Percentiles rank a stretch among this genome's conserved stretches.
Conservation (phyloP, 2,329 filamentous ascomycete species). For the Neurospora sp. region DNA sequence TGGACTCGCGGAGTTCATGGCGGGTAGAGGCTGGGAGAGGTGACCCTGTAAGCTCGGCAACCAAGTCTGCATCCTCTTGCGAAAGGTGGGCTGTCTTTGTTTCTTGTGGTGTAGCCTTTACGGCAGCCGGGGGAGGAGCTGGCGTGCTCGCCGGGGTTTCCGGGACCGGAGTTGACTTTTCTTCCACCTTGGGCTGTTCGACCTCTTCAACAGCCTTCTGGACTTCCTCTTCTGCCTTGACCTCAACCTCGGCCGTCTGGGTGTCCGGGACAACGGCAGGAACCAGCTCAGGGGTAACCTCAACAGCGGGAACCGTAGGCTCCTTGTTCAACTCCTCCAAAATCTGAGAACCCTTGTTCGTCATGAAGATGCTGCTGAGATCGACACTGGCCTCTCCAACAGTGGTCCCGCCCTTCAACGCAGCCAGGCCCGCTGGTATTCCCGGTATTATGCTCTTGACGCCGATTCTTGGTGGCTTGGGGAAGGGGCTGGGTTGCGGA, state of each 20-base stretch:
- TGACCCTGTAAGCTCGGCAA: slow-evolving; percentile 12
- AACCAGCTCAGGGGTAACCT: neutral
- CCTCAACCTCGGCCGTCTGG: neutral
- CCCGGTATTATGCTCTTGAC: neutral
- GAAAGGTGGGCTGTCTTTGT: slow-evolving; percentile 12
- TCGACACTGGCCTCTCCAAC: slow-evolving; percentile 33
- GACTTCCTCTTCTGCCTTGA: slow-evolving; percentile 1
- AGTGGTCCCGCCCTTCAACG: neutral
- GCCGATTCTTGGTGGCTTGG: neutral
- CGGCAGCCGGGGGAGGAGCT: neutral
- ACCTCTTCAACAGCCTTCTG: neutral
- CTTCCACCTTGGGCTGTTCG: neutral
- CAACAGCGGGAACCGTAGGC: neutral
- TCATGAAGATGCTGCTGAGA: slow-evolving; percentile 32
- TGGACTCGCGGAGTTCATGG: slow-evolving; percentile 73
- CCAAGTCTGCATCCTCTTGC: slow-evolving; percentile 18
- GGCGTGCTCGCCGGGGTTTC: neutral
- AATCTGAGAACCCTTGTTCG: slow-evolving; percentile 34
- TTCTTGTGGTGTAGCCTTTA: neutral
- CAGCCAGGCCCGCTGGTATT: neutral
- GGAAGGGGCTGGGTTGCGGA: neutral
- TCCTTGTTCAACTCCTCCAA: slow-evolving; percentile 23
- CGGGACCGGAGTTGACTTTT: neutral
- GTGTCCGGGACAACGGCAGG: neutral
- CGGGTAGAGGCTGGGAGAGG: slow-evolving; percentile 9